Base-by-base conservation (phyloP, 352 stramenopile genomes). In the Phytophthora sojae region DNA sequence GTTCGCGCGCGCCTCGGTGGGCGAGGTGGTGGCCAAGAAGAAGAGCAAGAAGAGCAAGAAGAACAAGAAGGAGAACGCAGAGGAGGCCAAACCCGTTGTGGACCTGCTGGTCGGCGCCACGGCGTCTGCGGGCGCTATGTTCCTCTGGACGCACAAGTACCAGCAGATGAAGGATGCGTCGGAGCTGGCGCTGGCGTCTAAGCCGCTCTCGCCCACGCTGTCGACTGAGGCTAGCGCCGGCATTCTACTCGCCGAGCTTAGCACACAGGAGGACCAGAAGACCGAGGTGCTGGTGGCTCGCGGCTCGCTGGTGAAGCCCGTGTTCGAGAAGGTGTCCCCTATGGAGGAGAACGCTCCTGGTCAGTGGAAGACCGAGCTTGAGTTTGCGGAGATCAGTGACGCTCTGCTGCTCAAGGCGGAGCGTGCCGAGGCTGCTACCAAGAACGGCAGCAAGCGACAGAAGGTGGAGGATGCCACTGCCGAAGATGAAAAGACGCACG, bases 91-190 rank as follows among this genome's bases (percentile, higher is more conserved):
- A 45, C 51, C 66, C 8, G 56, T 73, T 0, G 74, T 84, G 35
- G 78, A 93, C 55, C 60, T 95, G 64, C 60, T 92, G 26, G 76
- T 96, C 8, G 76, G 76, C 3, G 80, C 77, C 4, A 88, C 89
- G n/a, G 78, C 86, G 2, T 73, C 74, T 15, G 85, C 85, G 8
- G 89, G 89, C 17, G 77, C 82, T 23, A 76, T 94, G 51, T 93
- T 91, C 61, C 56, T 95, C 23, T 96, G 87, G 87, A 58, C 76
- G 51, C 82, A 92, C 64, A 87, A 88, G 75, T 90, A 93, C 73
- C 79, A 90, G 51, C 57, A 74, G 67, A 66, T 76, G n/a, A 66
- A 44, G 9, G 66, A 79, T 32, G 54, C 32, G 29, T 67, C 76
- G 4, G 67, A 73, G 29, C 61, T 81, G 57, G 59, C 67, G 8